Evolutionary conservation across 257 asterid genomes (phyloP).

Genomic region (Henckelia pumila): DNA sequence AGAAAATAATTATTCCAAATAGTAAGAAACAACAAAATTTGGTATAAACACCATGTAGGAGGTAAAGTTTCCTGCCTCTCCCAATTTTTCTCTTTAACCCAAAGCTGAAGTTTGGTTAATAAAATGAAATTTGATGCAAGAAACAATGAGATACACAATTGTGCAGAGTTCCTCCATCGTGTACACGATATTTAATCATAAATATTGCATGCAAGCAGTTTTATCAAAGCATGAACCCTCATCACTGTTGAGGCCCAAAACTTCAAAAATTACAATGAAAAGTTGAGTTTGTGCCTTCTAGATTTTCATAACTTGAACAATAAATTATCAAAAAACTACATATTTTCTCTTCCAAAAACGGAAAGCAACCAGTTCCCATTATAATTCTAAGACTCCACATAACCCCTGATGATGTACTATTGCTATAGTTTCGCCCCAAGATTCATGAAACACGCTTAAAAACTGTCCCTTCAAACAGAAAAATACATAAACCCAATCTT

Average conservation of each 20-base stretch:
- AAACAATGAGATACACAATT: constrained; percentile 8
- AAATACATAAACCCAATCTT: too few species aligned
- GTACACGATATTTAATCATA: neutral
- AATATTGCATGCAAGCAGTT: neutral
- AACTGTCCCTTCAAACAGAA: too few species aligned
- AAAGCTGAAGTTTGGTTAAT: constrained; percentile 6
- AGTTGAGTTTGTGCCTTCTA: neutral
- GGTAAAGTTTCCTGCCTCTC: neutral
- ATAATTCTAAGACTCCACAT: constrained; percentile 14
- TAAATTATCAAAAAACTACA: constrained; percentile 10
- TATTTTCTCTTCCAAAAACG: constrained; percentile 11
- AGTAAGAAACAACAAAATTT: constrained; percentile 1
- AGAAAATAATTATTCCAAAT: constrained; percentile 14
- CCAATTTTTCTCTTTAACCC: neutral
- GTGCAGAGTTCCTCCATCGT: constrained; percentile 3
- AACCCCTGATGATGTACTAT: constrained; percentile 14
- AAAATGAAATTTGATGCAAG: neutral
- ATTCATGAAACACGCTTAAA: too few species aligned
- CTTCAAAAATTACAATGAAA: neutral
- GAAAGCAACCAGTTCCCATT: constrained; percentile 11
- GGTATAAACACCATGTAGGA: constrained; percentile 4
- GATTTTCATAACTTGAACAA: neutral
- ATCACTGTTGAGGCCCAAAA: constrained; percentile 9
- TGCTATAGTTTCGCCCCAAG: neutral
- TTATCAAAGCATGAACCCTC: neutral